These are phyloP conservation scores for Tilletia setariae DNA, from an alignment of 1,284 basidiomycete species.

Conservation along the genomic window DNA sequence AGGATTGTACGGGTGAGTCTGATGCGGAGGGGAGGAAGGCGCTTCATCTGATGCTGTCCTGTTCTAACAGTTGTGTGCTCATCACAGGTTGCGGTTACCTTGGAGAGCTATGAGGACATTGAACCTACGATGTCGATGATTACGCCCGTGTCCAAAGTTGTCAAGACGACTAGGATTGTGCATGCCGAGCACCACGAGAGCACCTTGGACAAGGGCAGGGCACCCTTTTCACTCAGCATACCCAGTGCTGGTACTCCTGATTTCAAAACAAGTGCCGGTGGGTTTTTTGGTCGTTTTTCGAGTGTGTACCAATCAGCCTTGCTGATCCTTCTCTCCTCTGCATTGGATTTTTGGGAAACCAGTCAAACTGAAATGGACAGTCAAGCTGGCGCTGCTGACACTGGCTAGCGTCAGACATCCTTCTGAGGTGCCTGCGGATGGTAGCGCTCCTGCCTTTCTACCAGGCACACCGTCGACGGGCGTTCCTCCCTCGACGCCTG, in stretches of 20 bases:
- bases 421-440: neutral
- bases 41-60: neutral
- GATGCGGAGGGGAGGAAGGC: neutral
- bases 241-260: conserved; percentile 47
- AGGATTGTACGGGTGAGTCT: conserved; percentile 34
- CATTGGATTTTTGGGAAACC: neutral
- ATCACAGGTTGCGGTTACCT: conserved; percentile 33
- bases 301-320: neutral
- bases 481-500: neutral
- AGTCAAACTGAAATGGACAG: conserved; percentile 44
- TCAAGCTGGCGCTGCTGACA: conserved; percentile 45
- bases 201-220: conserved; percentile 43
- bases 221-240: conserved; percentile 35
- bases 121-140: conserved; percentile 31
- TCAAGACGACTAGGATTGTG: conserved; percentile 34
- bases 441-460: neutral
- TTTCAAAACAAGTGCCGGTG: conserved; percentile 41
- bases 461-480: conserved; percentile 1
- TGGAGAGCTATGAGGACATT: conserved; percentile 51
- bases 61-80: neutral
- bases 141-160: conserved; percentile 29
- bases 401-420: conserved; percentile 20
- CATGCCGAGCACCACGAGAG: conserved; percentile 47
- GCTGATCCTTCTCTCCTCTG: neutral
- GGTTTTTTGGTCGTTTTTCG: neutral